phyloP scores from a whole-genome alignment of 225 moss, liverwort and hornwort species.

The Polytrichum commune region DNA sequence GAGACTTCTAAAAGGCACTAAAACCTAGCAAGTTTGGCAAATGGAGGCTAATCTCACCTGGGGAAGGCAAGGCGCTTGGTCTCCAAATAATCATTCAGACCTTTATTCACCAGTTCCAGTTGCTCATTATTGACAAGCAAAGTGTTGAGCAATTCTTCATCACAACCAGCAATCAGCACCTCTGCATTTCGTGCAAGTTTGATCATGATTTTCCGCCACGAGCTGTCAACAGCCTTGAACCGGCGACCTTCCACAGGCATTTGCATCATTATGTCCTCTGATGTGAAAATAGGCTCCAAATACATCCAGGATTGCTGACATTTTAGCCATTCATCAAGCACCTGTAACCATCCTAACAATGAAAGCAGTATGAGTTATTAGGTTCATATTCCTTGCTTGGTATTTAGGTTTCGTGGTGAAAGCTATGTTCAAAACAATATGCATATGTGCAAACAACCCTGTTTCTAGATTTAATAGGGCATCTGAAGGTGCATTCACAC shows the following conservation, averaged over 20 bases:
- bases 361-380: not conserved
- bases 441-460: no score
- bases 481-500: no score
- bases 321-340: conserved; percentile 72
- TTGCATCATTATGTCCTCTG: conserved; percentile 79
- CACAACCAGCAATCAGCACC: conserved; percentile 62
- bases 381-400: no score
- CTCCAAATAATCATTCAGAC: conserved; percentile 71
- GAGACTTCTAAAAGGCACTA: not conserved
- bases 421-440: not conserved
- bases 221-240: conserved; percentile 53
- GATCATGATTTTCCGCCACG: conserved; percentile 62
- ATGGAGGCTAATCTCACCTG: conserved; percentile 19
- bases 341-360: conserved; percentile 22
- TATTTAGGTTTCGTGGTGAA: no score
- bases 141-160: conserved; percentile 56
- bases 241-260: conserved; percentile 72
- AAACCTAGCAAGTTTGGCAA: not conserved
- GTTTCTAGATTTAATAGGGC: no score
- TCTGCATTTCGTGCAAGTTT: conserved; percentile 64
- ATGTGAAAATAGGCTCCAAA: conserved; percentile 71
- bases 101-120: conserved; percentile 64
- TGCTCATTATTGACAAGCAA: conserved; percentile 57
- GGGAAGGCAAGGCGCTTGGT: conserved; percentile 73
- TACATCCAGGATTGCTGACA: conserved; percentile 81